A percentile compares a stretch with the other conserved stretches of the same genome.
These are phyloP conservation scores for Lignosus rhinocerotis DNA, from an alignment of 1,284 basidiomycete genomes.

Conservation along the genomic window DNA sequence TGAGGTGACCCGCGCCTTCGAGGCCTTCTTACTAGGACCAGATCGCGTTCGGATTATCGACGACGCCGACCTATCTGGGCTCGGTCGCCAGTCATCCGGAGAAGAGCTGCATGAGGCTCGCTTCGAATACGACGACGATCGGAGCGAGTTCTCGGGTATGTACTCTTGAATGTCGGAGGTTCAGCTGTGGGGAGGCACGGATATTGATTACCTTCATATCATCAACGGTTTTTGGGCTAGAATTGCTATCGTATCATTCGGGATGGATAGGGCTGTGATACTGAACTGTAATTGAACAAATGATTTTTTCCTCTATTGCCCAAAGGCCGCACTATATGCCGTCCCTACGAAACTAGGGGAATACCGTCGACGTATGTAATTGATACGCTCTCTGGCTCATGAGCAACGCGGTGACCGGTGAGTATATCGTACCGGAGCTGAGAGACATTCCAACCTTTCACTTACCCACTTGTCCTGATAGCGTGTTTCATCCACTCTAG, in stretches of 20 bases:
- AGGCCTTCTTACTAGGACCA: not conserved
- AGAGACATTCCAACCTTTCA: too few species aligned
- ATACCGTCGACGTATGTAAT: too few species aligned
- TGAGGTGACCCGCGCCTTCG: not conserved
- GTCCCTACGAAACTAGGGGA: too few species aligned
- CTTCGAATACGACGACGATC: conserved; percentile 15
- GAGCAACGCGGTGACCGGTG: too few species aligned
- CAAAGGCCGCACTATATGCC: too few species aligned
- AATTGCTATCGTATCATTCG: not conserved
- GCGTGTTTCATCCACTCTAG: too few species aligned
- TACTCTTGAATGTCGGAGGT: conserved; percentile 18
- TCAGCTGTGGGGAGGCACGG: not conserved
- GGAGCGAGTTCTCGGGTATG: conserved; percentile 24
- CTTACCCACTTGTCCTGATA: too few species aligned
- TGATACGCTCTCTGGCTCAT: too few species aligned
- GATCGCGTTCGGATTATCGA: not conserved
- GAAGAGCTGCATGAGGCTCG: not conserved
- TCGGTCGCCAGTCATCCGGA: not conserved
- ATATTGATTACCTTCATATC: not conserved
- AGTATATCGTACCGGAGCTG: too few species aligned
- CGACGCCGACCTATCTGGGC: not conserved
- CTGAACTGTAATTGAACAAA: not conserved
- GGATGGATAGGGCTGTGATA: not conserved
- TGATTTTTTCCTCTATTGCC: too few species aligned
- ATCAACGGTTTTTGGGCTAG: too few species aligned